Evolutionary conservation across 2,329 filamentous ascomycete species (phyloP).

Genomic region (Mycosphaerelloides madeirae): DNA sequence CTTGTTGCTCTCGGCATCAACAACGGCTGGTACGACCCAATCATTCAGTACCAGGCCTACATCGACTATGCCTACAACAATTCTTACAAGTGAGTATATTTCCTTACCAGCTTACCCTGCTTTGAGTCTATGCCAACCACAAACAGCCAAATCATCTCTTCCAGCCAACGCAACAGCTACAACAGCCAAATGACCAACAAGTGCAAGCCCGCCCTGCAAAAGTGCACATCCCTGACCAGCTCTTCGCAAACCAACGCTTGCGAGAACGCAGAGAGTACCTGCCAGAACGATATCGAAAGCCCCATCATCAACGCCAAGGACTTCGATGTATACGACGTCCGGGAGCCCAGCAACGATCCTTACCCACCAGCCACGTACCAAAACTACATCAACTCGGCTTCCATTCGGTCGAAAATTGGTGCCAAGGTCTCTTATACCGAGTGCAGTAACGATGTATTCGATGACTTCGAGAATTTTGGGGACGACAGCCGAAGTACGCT

Average conservation of each 20-base stretch:
- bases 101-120: too few relatives aligned
- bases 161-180: constrained; percentile 52
- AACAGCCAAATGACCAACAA: constrained; percentile 49
- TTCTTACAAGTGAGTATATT: constrained; percentile 35
- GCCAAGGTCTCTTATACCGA: constrained; percentile 41
- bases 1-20: constrained; percentile 54
- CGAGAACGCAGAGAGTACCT: constrained; percentile 32
- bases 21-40: constrained; percentile 53
- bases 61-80: constrained; percentile 33
- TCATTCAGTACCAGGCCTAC: constrained; percentile 38
- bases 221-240: constrained; percentile 31
- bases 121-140: not conserved
- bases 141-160: constrained; percentile 39
- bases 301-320: constrained; percentile 22
- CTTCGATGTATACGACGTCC: constrained; percentile 40
- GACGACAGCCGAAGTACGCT: constrained; percentile 39
- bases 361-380: constrained; percentile 41
- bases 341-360: constrained; percentile 35
- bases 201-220: constrained; percentile 37
- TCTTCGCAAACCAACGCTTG: constrained; percentile 33
- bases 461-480: constrained; percentile 40
- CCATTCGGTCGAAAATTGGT: constrained; percentile 43
- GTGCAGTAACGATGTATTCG: constrained; percentile 30
- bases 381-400: constrained; percentile 37
- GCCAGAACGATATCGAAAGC: constrained; percentile 36